Percentiles rank a stretch among this genome's conserved stretches.
phyloP scores from a whole-genome alignment of 2,329 filamentous ascomycete genomes.

The Huntiella bhutanensis region DNA sequence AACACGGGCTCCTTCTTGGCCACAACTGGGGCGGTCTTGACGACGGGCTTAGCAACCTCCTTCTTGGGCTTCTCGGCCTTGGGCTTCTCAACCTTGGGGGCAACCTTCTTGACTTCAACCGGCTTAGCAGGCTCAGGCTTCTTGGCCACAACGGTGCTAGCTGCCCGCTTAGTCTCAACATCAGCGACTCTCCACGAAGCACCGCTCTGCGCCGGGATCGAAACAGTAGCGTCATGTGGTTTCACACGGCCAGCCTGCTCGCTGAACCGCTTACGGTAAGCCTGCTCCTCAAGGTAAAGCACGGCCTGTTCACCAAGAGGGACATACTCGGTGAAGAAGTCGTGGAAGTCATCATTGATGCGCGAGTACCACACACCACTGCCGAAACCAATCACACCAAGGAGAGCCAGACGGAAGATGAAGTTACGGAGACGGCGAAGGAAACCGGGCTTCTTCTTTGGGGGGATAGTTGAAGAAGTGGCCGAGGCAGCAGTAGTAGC shows the following conservation, averaged over 20 bases:
- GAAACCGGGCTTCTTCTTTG: conserved; percentile 39
- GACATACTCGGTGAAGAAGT: conserved; percentile 95
- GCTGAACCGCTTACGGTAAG: conserved; percentile 73
- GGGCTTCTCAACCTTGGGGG: conserved; percentile 15
- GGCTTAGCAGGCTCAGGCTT: conserved; percentile 18
- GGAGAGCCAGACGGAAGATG: conserved; percentile 55
- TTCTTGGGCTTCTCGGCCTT: conserved; percentile 15
- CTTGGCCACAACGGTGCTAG: conserved; percentile 24
- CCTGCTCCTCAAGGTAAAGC: conserved; percentile 84
- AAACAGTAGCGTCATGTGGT: conserved; percentile 52
- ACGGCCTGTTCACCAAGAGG: conserved; percentile 90
- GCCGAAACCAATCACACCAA: conserved; percentile 61
- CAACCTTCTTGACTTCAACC: conserved; percentile 15
- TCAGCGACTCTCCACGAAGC: conserved; percentile 62
- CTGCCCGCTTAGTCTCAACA: conserved; percentile 41
- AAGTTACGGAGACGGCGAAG: conserved; percentile 59
- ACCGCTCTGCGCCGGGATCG: conserved; percentile 69
- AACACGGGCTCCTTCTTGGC: conserved; percentile 19
- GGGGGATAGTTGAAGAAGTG: conserved; percentile 14
- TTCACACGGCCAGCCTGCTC: conserved; percentile 28
- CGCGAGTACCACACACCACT: conserved; percentile 86
- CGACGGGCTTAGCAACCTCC: conserved; percentile 17
- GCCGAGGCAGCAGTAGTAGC: not conserved
- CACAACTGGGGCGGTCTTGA: conserved; percentile 13
- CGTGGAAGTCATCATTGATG: conserved; percentile 93